A percentile compares a stretch with the other conserved stretches of the same genome.
Conservation (phyloP, 305 asterid species). For the Fraxinus nigra region DNA sequence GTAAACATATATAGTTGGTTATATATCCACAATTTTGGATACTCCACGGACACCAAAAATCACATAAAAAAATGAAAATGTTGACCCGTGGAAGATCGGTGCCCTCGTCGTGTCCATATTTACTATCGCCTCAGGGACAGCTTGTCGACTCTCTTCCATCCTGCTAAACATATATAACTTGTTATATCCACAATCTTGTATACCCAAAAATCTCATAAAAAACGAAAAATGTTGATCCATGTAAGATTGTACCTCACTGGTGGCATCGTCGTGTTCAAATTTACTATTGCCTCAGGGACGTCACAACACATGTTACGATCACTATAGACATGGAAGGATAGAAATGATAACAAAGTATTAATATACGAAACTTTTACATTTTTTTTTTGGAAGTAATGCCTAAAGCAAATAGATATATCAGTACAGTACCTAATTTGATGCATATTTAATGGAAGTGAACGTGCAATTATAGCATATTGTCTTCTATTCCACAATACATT, state of each 20-base stretch:
- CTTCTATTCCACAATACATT: not conserved
- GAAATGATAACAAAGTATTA: not conserved
- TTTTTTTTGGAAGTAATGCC: no score
- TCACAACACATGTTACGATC: not conserved
- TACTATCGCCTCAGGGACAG: not conserved
- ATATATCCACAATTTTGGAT: not conserved
- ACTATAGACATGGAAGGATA: not conserved
- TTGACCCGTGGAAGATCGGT: not conserved
- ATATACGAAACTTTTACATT: no score
- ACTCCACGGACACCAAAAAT: not conserved
- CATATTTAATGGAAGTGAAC: not conserved
- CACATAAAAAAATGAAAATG: not conserved
- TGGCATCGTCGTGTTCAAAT: not conserved
- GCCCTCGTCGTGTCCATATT: not conserved
- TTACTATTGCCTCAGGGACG: not conserved
- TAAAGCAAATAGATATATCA: not conserved
- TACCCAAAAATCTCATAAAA: not conserved
- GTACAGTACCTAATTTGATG: not conserved
- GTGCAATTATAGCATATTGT: not conserved
- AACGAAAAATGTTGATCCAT: no score
- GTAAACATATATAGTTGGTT: not conserved
- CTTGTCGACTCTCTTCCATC: not conserved
- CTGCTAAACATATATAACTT: not conserved
- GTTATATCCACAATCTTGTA: not conserved
- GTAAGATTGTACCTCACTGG: not conserved